Percentiles rank a stretch among this genome's conserved stretches.
phyloP scores from a whole-genome alignment of 148 eudicot species.

The Rhododendron molle region DNA sequence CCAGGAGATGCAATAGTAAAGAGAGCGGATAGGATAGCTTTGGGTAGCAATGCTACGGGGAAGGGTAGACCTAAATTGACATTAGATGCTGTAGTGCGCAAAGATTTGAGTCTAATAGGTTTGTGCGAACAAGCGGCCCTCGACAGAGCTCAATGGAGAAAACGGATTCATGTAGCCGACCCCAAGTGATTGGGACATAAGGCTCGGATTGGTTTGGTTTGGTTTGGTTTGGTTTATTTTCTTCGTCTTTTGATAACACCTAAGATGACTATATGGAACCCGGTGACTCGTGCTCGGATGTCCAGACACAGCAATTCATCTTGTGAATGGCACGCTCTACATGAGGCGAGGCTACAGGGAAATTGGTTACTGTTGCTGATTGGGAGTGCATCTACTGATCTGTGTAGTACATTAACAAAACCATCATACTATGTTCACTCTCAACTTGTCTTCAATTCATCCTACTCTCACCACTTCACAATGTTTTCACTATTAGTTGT shows the following conservation, averaged over 20 bases:
- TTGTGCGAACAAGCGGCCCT: no score
- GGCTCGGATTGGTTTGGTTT: no score
- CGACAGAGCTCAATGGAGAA: no score
- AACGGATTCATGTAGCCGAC: no score
- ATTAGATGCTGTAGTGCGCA: no score
- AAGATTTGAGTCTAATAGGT: no score
- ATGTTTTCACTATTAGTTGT: neutral
- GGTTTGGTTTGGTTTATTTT: no score
- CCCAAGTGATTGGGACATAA: no score
- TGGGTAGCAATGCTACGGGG: no score
- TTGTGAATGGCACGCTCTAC: neutral
- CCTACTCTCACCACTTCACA: neutral
- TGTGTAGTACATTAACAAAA: neutral
- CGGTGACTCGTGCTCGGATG: neutral
- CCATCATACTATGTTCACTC: neutral
- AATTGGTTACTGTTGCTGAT: neutral
- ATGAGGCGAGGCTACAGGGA: neutral
- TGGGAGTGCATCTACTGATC: neutral
- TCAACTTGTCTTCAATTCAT: neutral
- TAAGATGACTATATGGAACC: neutral
- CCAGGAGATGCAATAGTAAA: no score
- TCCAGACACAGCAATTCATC: neutral
- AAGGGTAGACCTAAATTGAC: no score
- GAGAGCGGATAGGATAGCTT: no score
- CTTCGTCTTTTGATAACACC: neutral